A percentile compares a stretch with the other conserved stretches of the same genome.
Conservation (phyloP, 2,329 filamentous ascomycete genomes). For the Chaetomiaceae sp. region DNA sequence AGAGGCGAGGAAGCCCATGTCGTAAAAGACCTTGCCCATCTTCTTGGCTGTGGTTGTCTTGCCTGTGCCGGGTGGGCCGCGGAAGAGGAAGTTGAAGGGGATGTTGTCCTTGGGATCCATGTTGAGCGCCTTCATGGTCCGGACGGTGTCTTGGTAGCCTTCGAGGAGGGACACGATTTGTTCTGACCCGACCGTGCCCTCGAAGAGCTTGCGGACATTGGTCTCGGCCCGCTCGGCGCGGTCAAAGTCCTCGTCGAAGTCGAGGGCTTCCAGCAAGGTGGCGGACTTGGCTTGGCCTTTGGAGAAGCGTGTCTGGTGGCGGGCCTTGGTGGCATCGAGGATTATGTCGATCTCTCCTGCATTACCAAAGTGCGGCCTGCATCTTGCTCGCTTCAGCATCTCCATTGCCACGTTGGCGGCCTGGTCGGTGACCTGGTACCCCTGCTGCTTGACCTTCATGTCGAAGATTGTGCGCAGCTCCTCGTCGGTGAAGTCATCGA, state of each 20-base stretch:
- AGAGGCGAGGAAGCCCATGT: constrained; percentile 62
- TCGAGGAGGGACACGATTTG: constrained; percentile 49
- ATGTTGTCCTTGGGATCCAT: constrained; percentile 55
- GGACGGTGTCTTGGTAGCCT: constrained; percentile 49
- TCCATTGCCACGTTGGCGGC: constrained; percentile 54
- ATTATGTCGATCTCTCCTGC: constrained; percentile 71
- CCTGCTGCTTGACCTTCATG: constrained; percentile 56
- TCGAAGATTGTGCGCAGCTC: constrained; percentile 58
- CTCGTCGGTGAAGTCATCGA: constrained; percentile 61
- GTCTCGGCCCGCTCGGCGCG: constrained; percentile 44
- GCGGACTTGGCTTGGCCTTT: constrained; percentile 23
- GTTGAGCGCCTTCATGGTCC: constrained; percentile 45
- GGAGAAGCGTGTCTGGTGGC: constrained; percentile 31
- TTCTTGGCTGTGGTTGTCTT: constrained; percentile 70
- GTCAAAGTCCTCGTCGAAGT: constrained; percentile 59
- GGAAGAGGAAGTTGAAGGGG: constrained; percentile 66
- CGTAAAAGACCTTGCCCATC: constrained; percentile 71
- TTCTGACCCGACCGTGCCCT: constrained; percentile 56
- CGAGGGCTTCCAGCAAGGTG: constrained; percentile 33
- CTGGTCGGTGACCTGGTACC: constrained; percentile 46
- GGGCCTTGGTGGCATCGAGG: constrained; percentile 51
- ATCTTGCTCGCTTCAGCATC: constrained; percentile 56
- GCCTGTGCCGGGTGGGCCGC: constrained; percentile 64
- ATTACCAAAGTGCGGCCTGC: constrained; percentile 66
- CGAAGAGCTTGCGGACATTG: constrained; percentile 52